Evolutionary conservation across 495 filamentous ascomycete species (phyloP), one percentile per base, ranked within the genome.

Genomic region (Xylaria bambusicola): DNA sequence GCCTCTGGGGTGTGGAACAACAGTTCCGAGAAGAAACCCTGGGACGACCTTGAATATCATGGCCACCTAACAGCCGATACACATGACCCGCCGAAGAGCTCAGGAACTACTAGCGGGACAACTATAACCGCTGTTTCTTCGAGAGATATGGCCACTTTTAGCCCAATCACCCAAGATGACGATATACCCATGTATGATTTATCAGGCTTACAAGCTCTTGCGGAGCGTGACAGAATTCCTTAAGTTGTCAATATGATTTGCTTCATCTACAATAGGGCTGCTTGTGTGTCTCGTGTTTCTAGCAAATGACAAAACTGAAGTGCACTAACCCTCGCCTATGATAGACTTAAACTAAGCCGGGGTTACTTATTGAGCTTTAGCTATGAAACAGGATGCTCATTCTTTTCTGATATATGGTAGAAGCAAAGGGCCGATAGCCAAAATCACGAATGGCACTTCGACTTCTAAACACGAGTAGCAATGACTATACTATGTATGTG

Each of bases 1-100:
- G 63, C 57, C 10, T 62, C 65, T 18, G 56, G 56, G 18, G 23
- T 51, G 6, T 58, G 56, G 44, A 41, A 64, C 1, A 49, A 61
- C 26, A 61, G 38, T 46, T 42, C 56, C 50, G 60, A 61, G 15
- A 65, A 62, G 17, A 38, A 47, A n/a, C 59, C 64, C n/a, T 49
- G 45, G 41, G 48, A 60, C 23, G 40, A 60, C 13, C 20, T 35
- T 6, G 47, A 59, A 15, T 60, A 52, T 9, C 38, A 60, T 35
- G 35, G 36, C 18, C 29, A 52, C 23, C n/a, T 53, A 0, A 33
- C 38, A 3, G 40, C 10, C 49, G 50, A 42, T 1, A 1, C 23
- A 26, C 31, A 35, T n/a, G 47, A 26, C 13, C 1, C 1, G 2
- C 35, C 13, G 18, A 24, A 24, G 12, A 60, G 36, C 17, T 26